Percentiles rank a stretch among this genome's conserved stretches.
These are phyloP conservation scores for Hypericum perforatum DNA, from an alignment of 345 rosid genomes.

Conservation along the genomic window DNA sequence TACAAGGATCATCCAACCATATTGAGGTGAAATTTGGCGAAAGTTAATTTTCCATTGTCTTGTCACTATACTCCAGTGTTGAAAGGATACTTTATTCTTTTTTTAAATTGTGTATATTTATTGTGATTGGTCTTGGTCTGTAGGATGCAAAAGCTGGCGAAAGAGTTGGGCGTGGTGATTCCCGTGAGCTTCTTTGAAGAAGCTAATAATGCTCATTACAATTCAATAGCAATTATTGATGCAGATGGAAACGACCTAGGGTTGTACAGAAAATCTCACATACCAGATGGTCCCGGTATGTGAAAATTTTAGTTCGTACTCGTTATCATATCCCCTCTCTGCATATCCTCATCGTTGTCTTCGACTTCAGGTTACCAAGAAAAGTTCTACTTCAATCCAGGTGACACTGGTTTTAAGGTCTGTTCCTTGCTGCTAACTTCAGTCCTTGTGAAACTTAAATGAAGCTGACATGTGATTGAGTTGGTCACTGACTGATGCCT, in stretches of 20 bases:
- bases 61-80: too few species aligned
- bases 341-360: constrained; percentile 6
- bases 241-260: constrained; percentile 94
- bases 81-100: too few species aligned
- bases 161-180: constrained; percentile 77
- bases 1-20: constrained; percentile 74
- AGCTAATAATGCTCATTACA: constrained; percentile 87
- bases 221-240: constrained; percentile 78
- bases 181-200: constrained; percentile 96
- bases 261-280: constrained; percentile 88
- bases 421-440: neutral
- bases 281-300: constrained; percentile 95
- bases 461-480: constrained; percentile 3
- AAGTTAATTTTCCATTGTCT: neutral
- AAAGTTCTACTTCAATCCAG: constrained; percentile 94
- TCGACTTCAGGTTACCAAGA: constrained; percentile 69
- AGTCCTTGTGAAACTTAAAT: neutral
- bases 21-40: constrained; percentile 34
- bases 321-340: constrained; percentile 8
- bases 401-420: constrained; percentile 96
- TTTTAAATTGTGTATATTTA: too few species aligned
- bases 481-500: constrained; percentile 10
- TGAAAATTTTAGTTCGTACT: constrained; percentile 8
- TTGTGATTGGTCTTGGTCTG: neutral
- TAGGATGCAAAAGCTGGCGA: constrained; percentile 85